These are phyloP conservation scores for Selaginella tamariscina DNA, from an alignment of 75 land plant species.

Conservation along the genomic window DNA sequence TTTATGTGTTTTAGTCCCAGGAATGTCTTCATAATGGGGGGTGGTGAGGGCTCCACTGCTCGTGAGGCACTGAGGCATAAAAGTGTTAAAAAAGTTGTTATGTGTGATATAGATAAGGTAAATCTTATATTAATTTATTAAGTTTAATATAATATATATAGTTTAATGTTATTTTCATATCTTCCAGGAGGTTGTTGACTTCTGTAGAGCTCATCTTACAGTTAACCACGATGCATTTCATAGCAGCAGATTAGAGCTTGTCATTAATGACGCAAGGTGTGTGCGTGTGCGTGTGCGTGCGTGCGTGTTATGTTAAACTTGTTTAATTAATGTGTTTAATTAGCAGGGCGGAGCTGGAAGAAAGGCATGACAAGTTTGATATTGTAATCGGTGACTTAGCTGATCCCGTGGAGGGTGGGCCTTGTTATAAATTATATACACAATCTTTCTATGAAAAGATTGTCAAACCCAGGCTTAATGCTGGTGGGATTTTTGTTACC, in stretches of 20 bases:
- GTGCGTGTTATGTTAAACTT: neutral
- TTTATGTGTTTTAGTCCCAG: constrained; percentile 40
- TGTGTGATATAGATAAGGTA: constrained; percentile 98
- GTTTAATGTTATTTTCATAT: constrained; percentile 23
- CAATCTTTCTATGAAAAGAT: constrained; percentile 67
- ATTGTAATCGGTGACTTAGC: constrained; percentile 88
- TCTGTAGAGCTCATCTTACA: constrained; percentile 48
- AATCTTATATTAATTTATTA: neutral
- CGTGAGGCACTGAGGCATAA: constrained; percentile 73
- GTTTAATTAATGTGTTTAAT: neutral
- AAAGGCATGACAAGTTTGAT: constrained; percentile 54
- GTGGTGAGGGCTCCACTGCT: constrained; percentile 95
- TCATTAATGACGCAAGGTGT: constrained; percentile 90
- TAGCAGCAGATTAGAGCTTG: constrained; percentile 52
- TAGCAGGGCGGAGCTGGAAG: constrained; percentile 65
- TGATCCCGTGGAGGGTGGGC: constrained; percentile 90
- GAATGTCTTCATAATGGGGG: constrained; percentile 93
- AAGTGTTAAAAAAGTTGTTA: constrained; percentile 65
- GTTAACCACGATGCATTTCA: constrained; percentile 62
- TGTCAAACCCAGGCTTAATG: constrained; percentile 62
- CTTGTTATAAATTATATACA: constrained; percentile 87
- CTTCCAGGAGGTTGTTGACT: constrained; percentile 82
- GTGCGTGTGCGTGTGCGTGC: too few relatives aligned
- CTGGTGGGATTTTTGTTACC: constrained; percentile 72
- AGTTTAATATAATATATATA: constrained; percentile 95